Evolutionary conservation across 1,139 yeast species (phyloP).

Genomic region (Geotrichum restrictum): DNA sequence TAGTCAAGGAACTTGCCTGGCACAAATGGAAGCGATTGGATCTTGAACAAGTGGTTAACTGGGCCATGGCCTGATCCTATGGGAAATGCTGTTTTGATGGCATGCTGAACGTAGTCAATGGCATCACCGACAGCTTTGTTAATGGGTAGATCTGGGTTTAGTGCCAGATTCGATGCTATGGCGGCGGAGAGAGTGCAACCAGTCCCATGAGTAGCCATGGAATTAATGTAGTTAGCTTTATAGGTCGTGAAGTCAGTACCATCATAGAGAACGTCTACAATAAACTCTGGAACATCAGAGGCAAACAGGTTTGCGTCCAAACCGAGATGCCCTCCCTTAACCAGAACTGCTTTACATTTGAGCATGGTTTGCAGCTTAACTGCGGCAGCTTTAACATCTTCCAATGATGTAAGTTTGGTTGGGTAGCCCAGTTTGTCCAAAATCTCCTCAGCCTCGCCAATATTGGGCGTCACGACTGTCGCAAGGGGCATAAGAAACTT

Average conservation of each 20-base stretch:
- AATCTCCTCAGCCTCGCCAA: slow-evolving; percentile 52
- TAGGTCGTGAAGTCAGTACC: slow-evolving; percentile 46
- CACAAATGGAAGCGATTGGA: slow-evolving; percentile 39
- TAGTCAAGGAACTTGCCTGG: slow-evolving; percentile 48
- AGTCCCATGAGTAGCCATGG: slow-evolving; percentile 76
- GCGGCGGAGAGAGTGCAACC: slow-evolving; percentile 87
- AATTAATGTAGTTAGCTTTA: slow-evolving; percentile 48
- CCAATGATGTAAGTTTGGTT: slow-evolving; percentile 28
- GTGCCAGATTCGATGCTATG: slow-evolving; percentile 71
- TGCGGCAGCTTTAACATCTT: slow-evolving; percentile 46
- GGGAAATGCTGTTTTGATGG: slow-evolving; percentile 44
- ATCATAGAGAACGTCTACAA: slow-evolving; percentile 62
- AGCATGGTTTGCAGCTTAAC: slow-evolving; percentile 43
- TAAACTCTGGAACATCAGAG: slow-evolving; percentile 29
- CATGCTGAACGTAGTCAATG: slow-evolving; percentile 63
- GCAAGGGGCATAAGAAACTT: slow-evolving; percentile 52
- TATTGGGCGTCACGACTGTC: slow-evolving; percentile 72
- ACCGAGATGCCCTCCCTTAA: slow-evolving; percentile 85
- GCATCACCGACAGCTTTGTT: slow-evolving; percentile 52
- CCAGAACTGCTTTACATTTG: slow-evolving; percentile 50
- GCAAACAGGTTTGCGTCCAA: slow-evolving; percentile 26
- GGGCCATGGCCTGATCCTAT: slow-evolving; percentile 72
- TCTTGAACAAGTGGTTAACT: slow-evolving; percentile 52
- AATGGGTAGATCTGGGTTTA: slow-evolving; percentile 41
- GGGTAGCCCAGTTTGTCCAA: slow-evolving; percentile 21